Base-by-base conservation (phyloP, 1,139 yeast species). In the Maudiozyma humilis region DNA sequence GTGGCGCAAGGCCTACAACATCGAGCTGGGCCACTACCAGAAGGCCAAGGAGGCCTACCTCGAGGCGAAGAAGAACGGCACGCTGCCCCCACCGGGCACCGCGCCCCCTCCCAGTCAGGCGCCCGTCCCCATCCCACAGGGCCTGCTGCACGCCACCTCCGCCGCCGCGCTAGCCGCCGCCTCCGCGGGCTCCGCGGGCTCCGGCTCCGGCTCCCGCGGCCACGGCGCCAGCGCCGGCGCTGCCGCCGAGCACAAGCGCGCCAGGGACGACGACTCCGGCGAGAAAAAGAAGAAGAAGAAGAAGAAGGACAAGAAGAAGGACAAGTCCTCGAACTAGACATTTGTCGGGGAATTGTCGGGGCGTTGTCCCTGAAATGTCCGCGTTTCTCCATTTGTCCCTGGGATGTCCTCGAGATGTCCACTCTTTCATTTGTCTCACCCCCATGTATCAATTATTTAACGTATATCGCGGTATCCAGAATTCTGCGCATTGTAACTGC, bases 1-100 rank as follows among this genome's bases (percentile, higher is more conserved):
- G 54, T 88, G 93, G 91, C 83, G 81, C 62, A 76, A 75, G 53
- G 76, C 80, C 49, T 86, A 87, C 63, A 77, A 74, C 51, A 72
- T 72, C 44, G 85, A 83, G 55, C 71, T 81, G 63, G 75, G 69
- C 51, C 70, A 66, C 45, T 86, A 86, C 65, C 82, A 79, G 53
- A 70, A 66, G 47, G 80, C 73, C 51, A 78, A 81, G 66, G 80
- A 76, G 53, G 75, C 72, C 48, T 87, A 85, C 62, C 68, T 79
- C 50, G 70, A 69, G 49, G 68, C 73, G 36, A 76, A 76, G 62
- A 72, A 69, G 52, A 68, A 69, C 35, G 76, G 75, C 32, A 56
- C 60, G 31, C 48, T 62, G 20, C 60, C 65, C n/a, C 53, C 57
- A 16, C 32, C 35, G 14, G 42, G 42, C 10, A 57, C 50, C 19